A percentile compares a stretch with the other conserved stretches of the same genome.
Evolutionary conservation across 2,329 filamentous ascomycete species (phyloP).

Genomic region (Verticillium alfalfae): DNA sequence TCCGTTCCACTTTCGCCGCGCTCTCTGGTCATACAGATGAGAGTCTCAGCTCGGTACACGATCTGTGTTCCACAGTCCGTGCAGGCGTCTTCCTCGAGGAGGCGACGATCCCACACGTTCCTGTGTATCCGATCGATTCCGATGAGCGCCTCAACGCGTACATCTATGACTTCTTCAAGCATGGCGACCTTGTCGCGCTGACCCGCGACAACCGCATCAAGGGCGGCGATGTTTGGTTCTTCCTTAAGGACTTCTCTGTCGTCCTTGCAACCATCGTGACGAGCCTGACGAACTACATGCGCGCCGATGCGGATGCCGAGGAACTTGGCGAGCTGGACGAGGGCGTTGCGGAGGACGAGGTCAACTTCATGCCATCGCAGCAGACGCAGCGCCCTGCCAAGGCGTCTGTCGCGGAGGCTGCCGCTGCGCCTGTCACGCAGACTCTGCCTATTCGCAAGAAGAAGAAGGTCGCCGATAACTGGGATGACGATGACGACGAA

Average conservation of each 20-base stretch:
- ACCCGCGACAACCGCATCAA: slow-evolving; percentile 62
- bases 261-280: slow-evolving; percentile 68
- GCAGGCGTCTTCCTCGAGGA: slow-evolving; percentile 70
- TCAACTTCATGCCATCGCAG: neutral
- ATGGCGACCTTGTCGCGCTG: slow-evolving; percentile 58
- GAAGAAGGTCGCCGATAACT: slow-evolving; percentile 34
- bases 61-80: slow-evolving; percentile 62
- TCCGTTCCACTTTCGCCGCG: slow-evolving; percentile 65
- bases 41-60: slow-evolving; percentile 56
- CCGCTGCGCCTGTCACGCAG: neutral
- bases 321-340: slow-evolving; percentile 37
- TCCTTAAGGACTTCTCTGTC: slow-evolving; percentile 54
- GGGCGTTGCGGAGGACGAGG: slow-evolving; percentile 31
- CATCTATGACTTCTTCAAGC: slow-evolving; percentile 71
- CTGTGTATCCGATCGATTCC: slow-evolving; percentile 30
- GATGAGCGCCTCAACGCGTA: slow-evolving; percentile 57
- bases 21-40: slow-evolving; percentile 63
- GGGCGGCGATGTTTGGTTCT: slow-evolving; percentile 64
- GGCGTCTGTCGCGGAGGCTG: neutral
- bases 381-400: neutral
- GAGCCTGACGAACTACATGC: slow-evolving; percentile 50
- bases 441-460: slow-evolving; percentile 13
- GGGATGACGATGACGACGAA: slow-evolving; percentile 33
- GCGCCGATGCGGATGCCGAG: slow-evolving; percentile 21
- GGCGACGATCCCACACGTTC: slow-evolving; percentile 64